Evolutionary conservation across 1,284 basidiomycete genomes (phyloP).

Genomic region (Exobasidium cylindrosporum): DNA sequence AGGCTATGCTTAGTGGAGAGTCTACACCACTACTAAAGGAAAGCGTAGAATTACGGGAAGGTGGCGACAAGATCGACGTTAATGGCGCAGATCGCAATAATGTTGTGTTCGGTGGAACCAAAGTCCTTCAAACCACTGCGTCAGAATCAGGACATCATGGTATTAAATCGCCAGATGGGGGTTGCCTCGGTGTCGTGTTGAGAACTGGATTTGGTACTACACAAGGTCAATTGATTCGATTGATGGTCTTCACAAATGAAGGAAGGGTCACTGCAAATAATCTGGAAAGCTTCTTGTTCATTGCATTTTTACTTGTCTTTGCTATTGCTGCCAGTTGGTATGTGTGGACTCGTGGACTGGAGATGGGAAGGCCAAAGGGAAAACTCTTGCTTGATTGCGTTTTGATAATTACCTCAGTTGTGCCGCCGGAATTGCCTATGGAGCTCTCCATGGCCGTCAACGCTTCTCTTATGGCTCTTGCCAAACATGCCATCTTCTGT

Average conservation of each 20-base stretch:
- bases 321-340: slow-evolving; percentile 51
- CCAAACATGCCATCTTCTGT: slow-evolving; percentile 66
- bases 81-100: slow-evolving; percentile 52
- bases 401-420: slow-evolving; percentile 55
- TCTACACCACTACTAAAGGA: slow-evolving; percentile 54
- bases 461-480: slow-evolving; percentile 69
- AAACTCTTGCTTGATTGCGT: slow-evolving; percentile 54
- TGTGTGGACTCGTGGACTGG: slow-evolving; percentile 49
- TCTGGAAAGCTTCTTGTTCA: slow-evolving; percentile 53
- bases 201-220: slow-evolving; percentile 55
- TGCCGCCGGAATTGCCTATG: slow-evolving; percentile 54
- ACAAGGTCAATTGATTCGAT: slow-evolving; percentile 53
- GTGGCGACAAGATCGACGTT: slow-evolving; percentile 45
- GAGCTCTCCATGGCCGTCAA: slow-evolving; percentile 55
- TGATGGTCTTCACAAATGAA: slow-evolving; percentile 55
- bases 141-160: slow-evolving; percentile 25
- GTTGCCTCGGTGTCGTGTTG: slow-evolving; percentile 47
- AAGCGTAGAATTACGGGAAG: slow-evolving; percentile 49
- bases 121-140: slow-evolving; percentile 50
- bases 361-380: slow-evolving; percentile 52
- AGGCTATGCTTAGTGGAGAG: slow-evolving; percentile 55
- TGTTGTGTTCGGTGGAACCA: slow-evolving; percentile 54
- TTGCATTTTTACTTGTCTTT: slow-evolving; percentile 53
- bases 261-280: slow-evolving; percentile 53
- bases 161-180: slow-evolving; percentile 46